phyloP scores from a whole-genome alignment of 345 rosid genomes.

The Geranium rotundifolium region DNA sequence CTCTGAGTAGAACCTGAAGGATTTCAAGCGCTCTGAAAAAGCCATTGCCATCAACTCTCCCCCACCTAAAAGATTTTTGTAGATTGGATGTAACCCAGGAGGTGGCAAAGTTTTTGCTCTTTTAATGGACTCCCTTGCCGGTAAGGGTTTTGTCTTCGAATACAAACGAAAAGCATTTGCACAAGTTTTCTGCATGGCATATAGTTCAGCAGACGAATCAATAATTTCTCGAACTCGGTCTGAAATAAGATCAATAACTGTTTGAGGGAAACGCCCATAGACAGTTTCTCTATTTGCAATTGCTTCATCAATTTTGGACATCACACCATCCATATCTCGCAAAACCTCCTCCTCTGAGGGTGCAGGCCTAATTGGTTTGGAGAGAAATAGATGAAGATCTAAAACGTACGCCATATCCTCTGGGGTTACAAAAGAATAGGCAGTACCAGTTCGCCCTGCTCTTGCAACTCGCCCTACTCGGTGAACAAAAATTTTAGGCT shows the following conservation, averaged over 20 bases:
- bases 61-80: slow-evolving; percentile 61
- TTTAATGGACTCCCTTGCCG: slow-evolving; percentile 81
- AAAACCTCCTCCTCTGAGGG: slow-evolving; percentile 89
- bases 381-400: slow-evolving; percentile 91
- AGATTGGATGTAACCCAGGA: slow-evolving; percentile 85
- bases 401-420: slow-evolving; percentile 83
- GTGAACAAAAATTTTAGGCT: slow-evolving; percentile 90
- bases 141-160: slow-evolving; percentile 69
- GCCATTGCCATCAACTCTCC: slow-evolving; percentile 88
- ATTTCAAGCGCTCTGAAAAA: slow-evolving; percentile 74
- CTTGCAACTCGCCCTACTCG: slow-evolving; percentile 94
- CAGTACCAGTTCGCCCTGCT: slow-evolving; percentile 89
- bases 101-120: slow-evolving; percentile 73
- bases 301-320: slow-evolving; percentile 61
- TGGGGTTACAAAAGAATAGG: slow-evolving; percentile 79
- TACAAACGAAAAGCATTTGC: slow-evolving; percentile 83
- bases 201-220: slow-evolving; percentile 74
- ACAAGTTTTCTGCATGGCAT: slow-evolving; percentile 58
- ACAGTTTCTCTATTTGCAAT: slow-evolving; percentile 75
- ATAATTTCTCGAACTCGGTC: slow-evolving; percentile 59
- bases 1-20: slow-evolving; percentile 45
- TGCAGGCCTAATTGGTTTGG: slow-evolving; percentile 76
- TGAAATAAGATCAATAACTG: slow-evolving; percentile 71
- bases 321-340: slow-evolving; percentile 62
- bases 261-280: slow-evolving; percentile 88